Base-by-base conservation (phyloP, 2,329 filamentous ascomycete genomes). In the Fusarium solani-melongenae region DNA sequence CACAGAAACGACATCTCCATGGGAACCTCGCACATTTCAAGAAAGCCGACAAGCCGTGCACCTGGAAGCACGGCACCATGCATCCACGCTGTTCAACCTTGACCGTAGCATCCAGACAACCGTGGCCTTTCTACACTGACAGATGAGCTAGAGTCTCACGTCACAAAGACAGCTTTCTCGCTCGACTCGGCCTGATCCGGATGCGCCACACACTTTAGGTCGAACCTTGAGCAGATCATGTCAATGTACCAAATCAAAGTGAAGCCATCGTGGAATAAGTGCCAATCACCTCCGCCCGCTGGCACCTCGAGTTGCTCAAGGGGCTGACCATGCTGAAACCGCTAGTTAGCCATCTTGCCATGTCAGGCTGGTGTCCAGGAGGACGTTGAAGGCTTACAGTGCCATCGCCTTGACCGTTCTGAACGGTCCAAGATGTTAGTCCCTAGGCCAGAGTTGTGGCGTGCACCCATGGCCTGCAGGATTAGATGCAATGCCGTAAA, bases 381-480 rank as follows among this genome's bases (percentile, higher is more conserved):
- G 77, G 36, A 84, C 76, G 59, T 83, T 84, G 29, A 90, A 76
- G 51, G 36, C 41, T 58, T 62, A 27, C 12, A n/a, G 33, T 34
- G 72, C 83, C 14, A 85, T 84, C 55, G 56, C 49, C 20, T 33
- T 60, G 59, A 60, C 59, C 55, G 62, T 70, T 67, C 59, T 34
- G 56, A 70, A 66, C 66, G 62, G 56, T 17, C 24, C 36, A 34
- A 66, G 12, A 34, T 46, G 29, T 44, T 34, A 73, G 62, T 70
- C 36, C 62, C 66, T 67, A 44, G 38, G 17, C 57, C 34, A 62
- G 60, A 51, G n/a, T 88, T 87, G 73, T 82, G 82, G n/a, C 88
- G 84, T 80, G 22, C 46, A 64, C 27, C 41, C 63, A 29, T 22
- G 20, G 27, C 46, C 9, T 20, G 14, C 3, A 34, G 14, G 39